These are phyloP conservation scores for Globisporangium heterothallicum DNA, from an alignment of 352 stramenopile genomes.

Conservation along the genomic window DNA sequence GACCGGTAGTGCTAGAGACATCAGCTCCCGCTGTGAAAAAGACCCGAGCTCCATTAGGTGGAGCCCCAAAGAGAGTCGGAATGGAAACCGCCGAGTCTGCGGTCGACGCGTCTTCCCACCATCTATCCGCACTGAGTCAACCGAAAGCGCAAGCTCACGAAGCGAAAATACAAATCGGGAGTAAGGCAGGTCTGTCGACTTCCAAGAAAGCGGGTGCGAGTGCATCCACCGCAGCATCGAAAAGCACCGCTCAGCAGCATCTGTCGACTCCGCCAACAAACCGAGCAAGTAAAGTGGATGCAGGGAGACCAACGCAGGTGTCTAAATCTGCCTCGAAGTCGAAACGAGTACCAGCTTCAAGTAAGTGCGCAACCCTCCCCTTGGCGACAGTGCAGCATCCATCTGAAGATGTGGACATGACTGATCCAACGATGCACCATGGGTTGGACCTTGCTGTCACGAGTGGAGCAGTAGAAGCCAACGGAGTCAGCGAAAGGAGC, in stretches of 20 bases:
- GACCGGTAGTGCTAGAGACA: not conserved
- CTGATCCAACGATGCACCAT: not conserved
- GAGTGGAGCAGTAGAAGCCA: not conserved
- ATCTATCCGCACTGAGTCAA: not conserved
- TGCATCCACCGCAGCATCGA: not conserved
- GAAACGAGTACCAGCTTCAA: not conserved
- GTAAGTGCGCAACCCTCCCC: not conserved
- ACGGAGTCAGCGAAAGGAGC: not conserved
- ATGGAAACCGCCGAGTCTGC: conserved; percentile 1
- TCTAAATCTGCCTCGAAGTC: conserved; percentile 10
- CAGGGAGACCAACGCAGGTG: not conserved
- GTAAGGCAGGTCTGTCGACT: conserved; percentile 1
- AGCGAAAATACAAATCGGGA: conserved; percentile 2
- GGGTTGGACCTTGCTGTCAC: not conserved
- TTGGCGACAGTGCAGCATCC: not conserved
- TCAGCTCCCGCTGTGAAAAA: not conserved
- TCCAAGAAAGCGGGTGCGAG: not conserved
- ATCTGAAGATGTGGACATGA: not conserved
- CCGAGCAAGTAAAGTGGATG: conserved; percentile 1
- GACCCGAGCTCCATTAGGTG: not conserved
- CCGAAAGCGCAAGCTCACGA: conserved; percentile 5
- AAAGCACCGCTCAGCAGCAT: not conserved
- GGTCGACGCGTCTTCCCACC: not conserved
- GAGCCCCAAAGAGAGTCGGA: not conserved
- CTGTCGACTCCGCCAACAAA: not conserved